Conservation (phyloP, 352 stramenopile genomes). For the Thalassiosira hispida region DNA sequence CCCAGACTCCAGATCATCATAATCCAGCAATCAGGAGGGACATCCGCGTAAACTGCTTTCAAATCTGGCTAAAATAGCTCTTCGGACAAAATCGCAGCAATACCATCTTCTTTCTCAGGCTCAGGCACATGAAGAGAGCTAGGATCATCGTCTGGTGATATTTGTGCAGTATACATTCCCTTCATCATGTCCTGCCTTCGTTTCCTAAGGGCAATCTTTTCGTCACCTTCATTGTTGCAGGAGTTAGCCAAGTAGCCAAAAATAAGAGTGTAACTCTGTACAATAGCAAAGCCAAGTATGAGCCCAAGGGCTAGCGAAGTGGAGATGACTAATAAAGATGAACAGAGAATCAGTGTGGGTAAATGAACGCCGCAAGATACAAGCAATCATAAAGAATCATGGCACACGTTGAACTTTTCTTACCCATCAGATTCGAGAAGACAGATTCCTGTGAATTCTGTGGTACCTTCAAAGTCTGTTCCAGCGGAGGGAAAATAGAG, state of each 20-base stretch:
- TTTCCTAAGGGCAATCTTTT: slow-evolving; percentile 14
- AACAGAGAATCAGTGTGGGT: too few relatives aligned
- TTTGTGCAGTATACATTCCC: slow-evolving; percentile 22
- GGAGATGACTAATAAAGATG: too few relatives aligned
- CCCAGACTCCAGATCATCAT: too few relatives aligned
- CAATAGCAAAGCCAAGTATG: slow-evolving; percentile 43
- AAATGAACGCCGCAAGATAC: too few relatives aligned
- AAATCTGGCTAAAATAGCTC: too few relatives aligned
- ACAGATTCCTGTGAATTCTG: slow-evolving; percentile 27
- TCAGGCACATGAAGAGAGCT: neutral
- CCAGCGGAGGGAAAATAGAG: slow-evolving; percentile 40
- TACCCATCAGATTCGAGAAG: slow-evolving; percentile 51
- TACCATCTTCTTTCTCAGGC: neutral
- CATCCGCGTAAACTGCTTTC: too few relatives aligned
- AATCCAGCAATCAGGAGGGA: too few relatives aligned
- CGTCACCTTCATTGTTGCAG: neutral
- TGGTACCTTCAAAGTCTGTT: neutral
- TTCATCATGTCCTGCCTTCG: slow-evolving; percentile 5
- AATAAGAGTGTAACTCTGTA: slow-evolving; percentile 23
- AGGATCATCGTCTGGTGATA: slow-evolving; percentile 22
- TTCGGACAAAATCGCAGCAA: too few relatives aligned
- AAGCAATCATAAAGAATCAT: too few relatives aligned
- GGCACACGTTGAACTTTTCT: too few relatives aligned
- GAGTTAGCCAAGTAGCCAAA: neutral
- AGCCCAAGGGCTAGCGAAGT: slow-evolving; percentile 55